Evolutionary conservation across 2,329 filamentous ascomycete genomes (phyloP).

Genomic region (Colletotrichum salicis): DNA sequence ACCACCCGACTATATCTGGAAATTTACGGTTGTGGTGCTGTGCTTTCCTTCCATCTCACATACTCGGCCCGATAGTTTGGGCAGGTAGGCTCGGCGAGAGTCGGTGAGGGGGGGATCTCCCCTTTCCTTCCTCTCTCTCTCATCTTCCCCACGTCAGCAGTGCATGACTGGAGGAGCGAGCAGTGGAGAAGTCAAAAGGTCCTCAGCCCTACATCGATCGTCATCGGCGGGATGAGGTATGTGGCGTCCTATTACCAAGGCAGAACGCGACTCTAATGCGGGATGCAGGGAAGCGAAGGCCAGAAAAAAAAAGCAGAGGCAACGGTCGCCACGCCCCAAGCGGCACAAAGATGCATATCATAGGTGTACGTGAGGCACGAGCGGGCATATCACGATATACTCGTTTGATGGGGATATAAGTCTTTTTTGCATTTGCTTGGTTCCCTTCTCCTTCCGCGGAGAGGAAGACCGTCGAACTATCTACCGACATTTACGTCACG

Average conservation of each 20-base stretch:
- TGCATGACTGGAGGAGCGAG: neutral
- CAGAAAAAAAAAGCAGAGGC: neutral
- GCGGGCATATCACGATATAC: neutral
- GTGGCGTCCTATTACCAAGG: constrained; percentile 24
- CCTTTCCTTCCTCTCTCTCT: neutral
- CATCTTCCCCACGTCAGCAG: neutral
- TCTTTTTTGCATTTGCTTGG: neutral
- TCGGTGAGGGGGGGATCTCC: neutral
- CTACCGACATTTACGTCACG: neutral
- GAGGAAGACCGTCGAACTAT: neutral
- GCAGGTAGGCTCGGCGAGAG: no score
- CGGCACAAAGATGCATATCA: neutral
- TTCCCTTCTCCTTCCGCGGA: neutral
- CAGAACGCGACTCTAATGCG: no score
- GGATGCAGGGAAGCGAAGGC: neutral
- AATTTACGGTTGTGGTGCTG: no score
- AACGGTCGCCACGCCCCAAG: neutral
- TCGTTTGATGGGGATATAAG: neutral
- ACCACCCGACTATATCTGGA: no score
- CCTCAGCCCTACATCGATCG: constrained; percentile 31
- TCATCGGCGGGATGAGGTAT: constrained; percentile 20
- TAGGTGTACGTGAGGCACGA: neutral
- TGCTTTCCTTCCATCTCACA: no score
- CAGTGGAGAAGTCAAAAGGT: neutral
- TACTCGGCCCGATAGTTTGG: neutral